Conservation (phyloP, 495 filamentous ascomycete species). For the Penicillium turbatum region DNA sequence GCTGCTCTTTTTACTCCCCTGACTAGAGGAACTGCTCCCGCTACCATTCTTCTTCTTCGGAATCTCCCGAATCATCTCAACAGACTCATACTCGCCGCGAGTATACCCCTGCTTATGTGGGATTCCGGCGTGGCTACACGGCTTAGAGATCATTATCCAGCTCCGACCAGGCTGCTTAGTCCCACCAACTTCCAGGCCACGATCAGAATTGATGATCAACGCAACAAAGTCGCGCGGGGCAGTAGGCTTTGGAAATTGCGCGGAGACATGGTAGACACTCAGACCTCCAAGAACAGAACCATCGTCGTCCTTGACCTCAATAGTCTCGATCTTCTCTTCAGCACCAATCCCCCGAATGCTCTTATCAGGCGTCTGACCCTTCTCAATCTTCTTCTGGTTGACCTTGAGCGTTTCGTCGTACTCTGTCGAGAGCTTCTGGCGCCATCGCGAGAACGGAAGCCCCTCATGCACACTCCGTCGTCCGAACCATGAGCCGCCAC, state of each 20-base stretch:
- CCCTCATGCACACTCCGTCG: slow-evolving; percentile 77
- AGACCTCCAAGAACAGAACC: slow-evolving; percentile 48
- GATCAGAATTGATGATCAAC: slow-evolving; percentile 57
- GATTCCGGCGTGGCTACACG: slow-evolving; percentile 70
- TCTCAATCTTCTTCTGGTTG: slow-evolving; percentile 52
- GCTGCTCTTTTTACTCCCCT: slow-evolving; percentile 3
- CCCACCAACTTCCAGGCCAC: slow-evolving; percentile 22
- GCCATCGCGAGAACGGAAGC: slow-evolving; percentile 66
- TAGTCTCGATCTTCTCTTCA: slow-evolving; percentile 63
- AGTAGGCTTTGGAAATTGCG: slow-evolving; percentile 85
- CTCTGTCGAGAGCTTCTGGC: slow-evolving; percentile 42
- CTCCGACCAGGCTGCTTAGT: slow-evolving; percentile 43
- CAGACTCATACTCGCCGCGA: slow-evolving; percentile 82
- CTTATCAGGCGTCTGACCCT: slow-evolving; percentile 36
- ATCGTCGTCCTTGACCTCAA: slow-evolving; percentile 35
- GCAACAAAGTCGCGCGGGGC: slow-evolving; percentile 84
- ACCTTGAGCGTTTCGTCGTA: slow-evolving; percentile 52
- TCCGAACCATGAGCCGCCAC: slow-evolving; percentile 86
- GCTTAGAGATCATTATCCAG: slow-evolving; percentile 84
- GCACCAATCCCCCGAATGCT: slow-evolving; percentile 80
- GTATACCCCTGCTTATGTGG: slow-evolving; percentile 66
- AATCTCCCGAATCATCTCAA: slow-evolving; percentile 87
- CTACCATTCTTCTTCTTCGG: slow-evolving; percentile 31
- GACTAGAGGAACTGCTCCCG: slow-evolving; percentile 2
- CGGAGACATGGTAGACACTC: slow-evolving; percentile 75